These are phyloP conservation scores for Penicillium sp. DNA, from an alignment of 2,329 filamentous ascomycete species.

Conservation along the genomic window DNA sequence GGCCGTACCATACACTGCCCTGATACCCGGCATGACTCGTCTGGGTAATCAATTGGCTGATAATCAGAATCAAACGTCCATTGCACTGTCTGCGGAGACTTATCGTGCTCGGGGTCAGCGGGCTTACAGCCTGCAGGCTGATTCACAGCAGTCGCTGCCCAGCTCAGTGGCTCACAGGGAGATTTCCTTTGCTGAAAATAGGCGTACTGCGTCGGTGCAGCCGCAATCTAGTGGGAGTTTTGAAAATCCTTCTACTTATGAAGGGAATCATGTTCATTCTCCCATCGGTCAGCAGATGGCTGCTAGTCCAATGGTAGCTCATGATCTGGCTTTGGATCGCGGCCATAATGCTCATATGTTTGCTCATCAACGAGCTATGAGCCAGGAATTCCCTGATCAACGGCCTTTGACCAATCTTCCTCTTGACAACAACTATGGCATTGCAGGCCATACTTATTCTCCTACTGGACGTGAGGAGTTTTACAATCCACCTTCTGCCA, in stretches of 20 bases:
- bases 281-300: neutral
- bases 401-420: neutral
- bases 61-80: neutral
- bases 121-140: neutral
- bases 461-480: neutral
- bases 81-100: neutral
- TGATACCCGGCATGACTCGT: neutral
- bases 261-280: neutral
- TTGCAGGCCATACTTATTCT: neutral
- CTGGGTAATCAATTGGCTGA: neutral
- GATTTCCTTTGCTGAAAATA: neutral
- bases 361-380: neutral
- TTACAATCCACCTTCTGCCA: neutral
- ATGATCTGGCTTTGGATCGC: neutral
- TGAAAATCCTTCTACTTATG: neutral
- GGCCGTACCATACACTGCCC: neutral
- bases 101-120: neutral
- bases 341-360: neutral
- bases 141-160: neutral
- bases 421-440: neutral
- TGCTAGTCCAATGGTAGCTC: neutral
- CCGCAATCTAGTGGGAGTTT: neutral
- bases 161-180: neutral
- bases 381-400: neutral
- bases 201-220: neutral